These are phyloP conservation scores for Chenopodium album DNA, from an alignment of 148 eudicot species.

Conservation along the genomic window DNA sequence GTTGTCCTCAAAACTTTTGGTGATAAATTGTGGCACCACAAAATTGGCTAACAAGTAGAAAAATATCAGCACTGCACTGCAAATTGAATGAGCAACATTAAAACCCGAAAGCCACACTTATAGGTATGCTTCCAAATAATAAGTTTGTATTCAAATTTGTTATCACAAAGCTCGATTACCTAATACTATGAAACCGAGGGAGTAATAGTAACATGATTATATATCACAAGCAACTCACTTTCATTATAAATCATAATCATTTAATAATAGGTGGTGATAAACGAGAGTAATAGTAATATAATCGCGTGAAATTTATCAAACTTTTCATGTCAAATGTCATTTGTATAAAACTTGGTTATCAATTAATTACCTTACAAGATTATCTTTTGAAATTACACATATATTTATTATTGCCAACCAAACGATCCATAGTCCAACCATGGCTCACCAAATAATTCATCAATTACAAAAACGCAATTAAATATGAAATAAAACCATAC, in stretches of 20 bases:
- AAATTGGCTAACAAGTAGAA: constrained; percentile 26
- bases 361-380: no score
- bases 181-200: neutral
- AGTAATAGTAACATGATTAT: neutral
- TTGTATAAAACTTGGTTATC: no score
- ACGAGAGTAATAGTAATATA: no score
- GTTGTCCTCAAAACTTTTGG: constrained; percentile 13
- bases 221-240: neutral
- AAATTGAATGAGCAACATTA: neutral
- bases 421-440: no score
- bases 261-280: no score
- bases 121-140: no score
- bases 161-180: neutral
- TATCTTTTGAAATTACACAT: neutral
- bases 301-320: no score
- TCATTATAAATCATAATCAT: no score
- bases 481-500: constrained; percentile 3
- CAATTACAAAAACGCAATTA: neutral
- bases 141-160: no score
- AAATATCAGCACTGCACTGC: constrained; percentile 27
- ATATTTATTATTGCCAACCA: neutral
- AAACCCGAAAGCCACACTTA: neutral
- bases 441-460: no score
- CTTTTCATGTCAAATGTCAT: no score
- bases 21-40: constrained; percentile 23